A percentile compares a stretch with the other conserved stretches of the same genome.
These are phyloP conservation scores for Coemansia sp. DNA, from an alignment of 192 early-diverging fungal species.

Conservation along the genomic window DNA sequence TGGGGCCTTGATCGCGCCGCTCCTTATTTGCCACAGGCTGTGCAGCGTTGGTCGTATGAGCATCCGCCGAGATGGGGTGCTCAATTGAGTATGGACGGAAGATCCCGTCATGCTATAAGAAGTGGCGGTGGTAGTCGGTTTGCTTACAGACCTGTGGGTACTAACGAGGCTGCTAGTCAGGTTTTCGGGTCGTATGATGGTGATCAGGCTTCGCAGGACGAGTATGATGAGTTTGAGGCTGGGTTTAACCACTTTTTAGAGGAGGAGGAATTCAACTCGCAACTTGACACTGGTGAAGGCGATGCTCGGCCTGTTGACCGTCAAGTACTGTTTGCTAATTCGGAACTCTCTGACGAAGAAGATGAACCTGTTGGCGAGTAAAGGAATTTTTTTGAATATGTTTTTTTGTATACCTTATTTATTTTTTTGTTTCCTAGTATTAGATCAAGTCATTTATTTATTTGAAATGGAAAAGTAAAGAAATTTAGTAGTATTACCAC, in stretches of 20 bases:
- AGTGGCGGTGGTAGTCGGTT: constrained; percentile 25
- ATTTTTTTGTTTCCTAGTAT: not conserved
- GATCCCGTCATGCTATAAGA: constrained; percentile 22
- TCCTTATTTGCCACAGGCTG: constrained; percentile 33
- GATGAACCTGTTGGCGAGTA: constrained; percentile 6
- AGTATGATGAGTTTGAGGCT: constrained; percentile 50
- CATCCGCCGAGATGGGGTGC: constrained; percentile 52
- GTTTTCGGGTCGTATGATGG: constrained; percentile 17
- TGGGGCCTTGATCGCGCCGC: constrained; percentile 44
- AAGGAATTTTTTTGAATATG: not conserved
- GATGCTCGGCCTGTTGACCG: constrained; percentile 39
- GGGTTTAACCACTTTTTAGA: constrained; percentile 53
- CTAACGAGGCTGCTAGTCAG: constrained; percentile 25
- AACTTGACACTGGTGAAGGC: constrained; percentile 13
- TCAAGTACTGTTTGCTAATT: constrained; percentile 47
- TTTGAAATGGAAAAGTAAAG: not conserved
- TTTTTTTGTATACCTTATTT: not conserved
- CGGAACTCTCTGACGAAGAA: constrained; percentile 46
- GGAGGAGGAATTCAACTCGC: constrained; percentile 22
- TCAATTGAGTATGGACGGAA: constrained; percentile 28
- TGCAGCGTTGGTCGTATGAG: constrained; percentile 53
- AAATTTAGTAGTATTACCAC: constrained; percentile 8
- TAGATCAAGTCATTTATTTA: not conserved
- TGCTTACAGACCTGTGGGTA: constrained; percentile 33
- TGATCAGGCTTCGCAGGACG: constrained; percentile 12